A percentile compares a stretch with the other conserved stretches of the same genome.
phyloP scores from a whole-genome alignment of 2,329 filamentous ascomycete genomes.

The Penicillium glabrum region DNA sequence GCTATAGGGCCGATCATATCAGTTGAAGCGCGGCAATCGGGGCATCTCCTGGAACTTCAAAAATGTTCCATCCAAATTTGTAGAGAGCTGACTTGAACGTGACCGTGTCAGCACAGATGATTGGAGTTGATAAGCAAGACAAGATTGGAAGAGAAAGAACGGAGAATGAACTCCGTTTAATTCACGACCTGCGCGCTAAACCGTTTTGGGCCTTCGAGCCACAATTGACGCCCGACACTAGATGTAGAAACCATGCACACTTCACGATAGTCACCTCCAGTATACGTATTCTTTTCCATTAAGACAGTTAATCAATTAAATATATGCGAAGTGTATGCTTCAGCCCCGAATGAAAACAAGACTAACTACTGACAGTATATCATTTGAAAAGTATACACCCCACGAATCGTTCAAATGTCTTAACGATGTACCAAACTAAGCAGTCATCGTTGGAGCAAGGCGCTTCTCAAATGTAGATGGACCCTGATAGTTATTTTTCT shows the following conservation, averaged over 20 bases:
- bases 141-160: background rate
- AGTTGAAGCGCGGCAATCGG: constrained; percentile 1
- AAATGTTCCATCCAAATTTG: background rate
- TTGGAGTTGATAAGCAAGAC: background rate
- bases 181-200: background rate
- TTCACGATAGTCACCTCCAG: too few relatives aligned
- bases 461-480: background rate
- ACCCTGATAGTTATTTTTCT: background rate
- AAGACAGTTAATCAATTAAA: too few relatives aligned
- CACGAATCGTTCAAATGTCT: background rate
- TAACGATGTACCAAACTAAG: background rate
- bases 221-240: background rate
- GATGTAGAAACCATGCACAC: too few relatives aligned
- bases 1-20: background rate
- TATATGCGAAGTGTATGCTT: background rate
- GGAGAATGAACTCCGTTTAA: background rate
- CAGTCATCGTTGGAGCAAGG: background rate
- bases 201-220: background rate
- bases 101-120: background rate
- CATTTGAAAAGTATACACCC: background rate
- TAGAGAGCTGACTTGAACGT: background rate
- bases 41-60: background rate
- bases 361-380: background rate
- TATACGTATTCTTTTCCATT: too few relatives aligned
- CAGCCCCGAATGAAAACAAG: background rate